Evolutionary conservation across 257 asterid species (phyloP), one percentile per base, ranked within the genome.

Genomic region (Forsythia viridissima): DNA sequence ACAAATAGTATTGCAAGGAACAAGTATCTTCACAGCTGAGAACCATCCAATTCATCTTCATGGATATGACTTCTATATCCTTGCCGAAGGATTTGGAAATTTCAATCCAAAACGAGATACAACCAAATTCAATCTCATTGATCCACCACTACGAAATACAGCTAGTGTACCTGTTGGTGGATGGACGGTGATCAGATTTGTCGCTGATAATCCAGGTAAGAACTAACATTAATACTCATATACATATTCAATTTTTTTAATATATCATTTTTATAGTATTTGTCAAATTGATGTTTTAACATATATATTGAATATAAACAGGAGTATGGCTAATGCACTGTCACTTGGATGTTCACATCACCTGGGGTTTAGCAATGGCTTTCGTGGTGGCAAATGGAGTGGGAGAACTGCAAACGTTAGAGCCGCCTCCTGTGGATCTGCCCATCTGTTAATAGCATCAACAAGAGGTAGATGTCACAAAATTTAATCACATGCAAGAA

Each of bases 41-140:
- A 91, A 93, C 77, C 98, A 91, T 83, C 98, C 98, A 2, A 93
- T 91, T 70, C 98, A 93, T 90, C 94, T 93, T 61, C 98, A 93
- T 21, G 98, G 97, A 42, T 93, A 91, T 24, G 97, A 93, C 73
- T 93, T 93, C 79, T 90, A 91, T 55, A 89, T 93, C 36, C 61
- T 93, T 20, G 98, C 97, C 1, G 97, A 91, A 81, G 98, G 97
- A 2, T 91, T 91, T 71, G 98, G 98, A 57, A 93, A 93, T 78
- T 93, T 90, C 79, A 90, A 93, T 66, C 89, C 94, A 0, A 81
- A 79, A 70, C 84, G 51, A 10, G 98, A 93, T 76, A 85, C 91
- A 18, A 65, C 94, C 34, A 91, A 88, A 70, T 93, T 93, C 72
- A 93, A 93, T 81, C 97, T 93, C 18, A 76, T 91, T 20, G 94